phyloP scores from a whole-genome alignment of 2,329 filamentous ascomycete species.

The Neurospora sp. region DNA sequence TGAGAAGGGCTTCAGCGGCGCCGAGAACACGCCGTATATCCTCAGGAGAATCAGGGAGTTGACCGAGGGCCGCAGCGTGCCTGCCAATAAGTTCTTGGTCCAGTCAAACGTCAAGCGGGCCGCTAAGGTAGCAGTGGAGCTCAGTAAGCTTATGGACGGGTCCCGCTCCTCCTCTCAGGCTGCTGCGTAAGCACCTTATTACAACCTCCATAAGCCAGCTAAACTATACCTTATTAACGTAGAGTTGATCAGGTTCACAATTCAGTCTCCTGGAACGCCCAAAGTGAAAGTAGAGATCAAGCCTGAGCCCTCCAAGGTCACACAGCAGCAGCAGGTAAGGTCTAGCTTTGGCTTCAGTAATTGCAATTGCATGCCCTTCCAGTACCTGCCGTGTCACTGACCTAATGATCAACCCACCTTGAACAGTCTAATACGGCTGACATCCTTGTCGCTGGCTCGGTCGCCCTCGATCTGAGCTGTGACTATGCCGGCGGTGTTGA shows the following conservation, averaged over 20 bases:
- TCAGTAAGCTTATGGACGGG: conserved; percentile 33
- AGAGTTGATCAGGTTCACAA: conserved; percentile 3
- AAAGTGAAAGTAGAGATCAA: background rate
- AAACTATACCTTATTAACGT: background rate
- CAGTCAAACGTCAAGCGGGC: conserved; percentile 43
- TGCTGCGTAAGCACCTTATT: background rate
- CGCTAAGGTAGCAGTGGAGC: conserved; percentile 42
- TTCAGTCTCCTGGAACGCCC: conserved; percentile 1
- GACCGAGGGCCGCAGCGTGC: conserved; percentile 59
- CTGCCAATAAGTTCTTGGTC: conserved; percentile 60
- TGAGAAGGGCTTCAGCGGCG: conserved; percentile 58
- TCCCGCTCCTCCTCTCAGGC: background rate
- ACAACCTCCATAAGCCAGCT: background rate
- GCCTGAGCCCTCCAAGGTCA: background rate
- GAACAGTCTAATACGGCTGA: conserved; percentile 30
- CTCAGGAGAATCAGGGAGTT: conserved; percentile 69
- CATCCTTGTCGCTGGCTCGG: conserved; percentile 80
- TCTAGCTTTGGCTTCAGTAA: background rate
- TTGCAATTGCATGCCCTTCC: background rate
- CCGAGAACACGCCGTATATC: conserved; percentile 76
- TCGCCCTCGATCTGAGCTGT: conserved; percentile 81
- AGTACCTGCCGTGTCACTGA: background rate
- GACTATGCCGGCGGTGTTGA: conserved; percentile 44
- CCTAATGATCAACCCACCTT: background rate
- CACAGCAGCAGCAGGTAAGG: background rate